Evolutionary conservation across 2,329 filamentous ascomycete species (phyloP), one percentile per base, ranked within the genome.

Genomic region (Sarocladiaceae sp.): DNA sequence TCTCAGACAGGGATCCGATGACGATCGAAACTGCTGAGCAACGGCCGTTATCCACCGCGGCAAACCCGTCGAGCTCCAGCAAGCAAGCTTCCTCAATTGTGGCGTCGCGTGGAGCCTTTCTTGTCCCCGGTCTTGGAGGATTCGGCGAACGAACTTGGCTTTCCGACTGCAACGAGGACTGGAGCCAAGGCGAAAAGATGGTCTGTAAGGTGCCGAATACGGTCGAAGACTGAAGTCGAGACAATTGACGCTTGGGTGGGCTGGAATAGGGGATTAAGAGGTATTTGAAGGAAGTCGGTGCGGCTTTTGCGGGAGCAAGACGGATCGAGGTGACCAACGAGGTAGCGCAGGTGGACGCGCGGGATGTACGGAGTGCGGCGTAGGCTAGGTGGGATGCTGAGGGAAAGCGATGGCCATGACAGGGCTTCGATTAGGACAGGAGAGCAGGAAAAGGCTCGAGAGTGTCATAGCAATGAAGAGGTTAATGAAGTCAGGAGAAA

Each of bases 1-100:
- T 33, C 12, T 18, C 5, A n/a, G 20, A 16, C 37, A 41, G 37
- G 37, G 37, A 41, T 41, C 29, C 37, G 23, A 41, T 41, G 37
- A 41, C 37, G 37, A 41, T 41, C 37, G 23, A 24, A 21, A n/a
- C 19, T 26, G n/a, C 4, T n/a, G n/a, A 13, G 16, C 6, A 41
- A 41, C 37, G 23, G 37, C 37, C 23, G 23, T 15, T 27, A 41
- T 41, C 37, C 37, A 41, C 37, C 24, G 23, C 13, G 9, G 37
- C 6, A 29, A 29, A 7, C 10, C 15, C n/a, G 19, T 12, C 26
- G 19, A 39, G 34, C 21, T 39, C 34, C 34, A 26, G 26, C 34
- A 26, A 23, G 9, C 34, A 39, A 39, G 34, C 34, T 23, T 39
- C n/a, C 19, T 39, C 7, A 27, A 13, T 7, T 27, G 37, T 11